Conservation (phyloP, 306 rosid species). For the Prunus armeniaca region DNA sequence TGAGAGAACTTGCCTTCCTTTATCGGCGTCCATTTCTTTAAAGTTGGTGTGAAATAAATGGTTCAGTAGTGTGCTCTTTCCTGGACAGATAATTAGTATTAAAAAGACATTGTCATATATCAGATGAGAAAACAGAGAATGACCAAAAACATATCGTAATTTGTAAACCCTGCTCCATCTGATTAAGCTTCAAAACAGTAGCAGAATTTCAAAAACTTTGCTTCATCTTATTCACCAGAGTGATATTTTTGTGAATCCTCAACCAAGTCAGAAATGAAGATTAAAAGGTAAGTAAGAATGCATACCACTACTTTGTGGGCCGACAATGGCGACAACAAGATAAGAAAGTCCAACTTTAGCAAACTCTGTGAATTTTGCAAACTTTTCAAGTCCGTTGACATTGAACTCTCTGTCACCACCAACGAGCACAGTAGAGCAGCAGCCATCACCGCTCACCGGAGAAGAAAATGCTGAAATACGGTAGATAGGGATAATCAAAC, state of each 20-base stretch:
- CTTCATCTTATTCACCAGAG: too few relatives aligned
- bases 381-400: slow-evolving; percentile 69
- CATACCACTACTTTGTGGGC: slow-evolving; percentile 99
- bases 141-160: not conserved
- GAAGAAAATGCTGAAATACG: slow-evolving; percentile 13
- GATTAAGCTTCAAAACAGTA: not conserved
- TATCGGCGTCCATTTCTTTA: slow-evolving; percentile 93
- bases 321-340: slow-evolving; percentile 91
- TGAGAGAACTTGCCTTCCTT: slow-evolving; percentile 67
- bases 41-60: slow-evolving; percentile 77
- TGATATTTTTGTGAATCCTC: not conserved
- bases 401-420: slow-evolving; percentile 92
- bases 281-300: slow-evolving; percentile 13
- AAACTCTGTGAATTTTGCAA: slow-evolving; percentile 62
- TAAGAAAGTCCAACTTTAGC: slow-evolving; percentile 84
- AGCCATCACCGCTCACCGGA: slow-evolving; percentile 35
- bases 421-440: slow-evolving; percentile 80
- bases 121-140: not conserved
- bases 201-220: too few relatives aligned
- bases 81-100: slow-evolving; percentile 40
- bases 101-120: not conserved
- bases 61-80: slow-evolving; percentile 90
- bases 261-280: not conserved
- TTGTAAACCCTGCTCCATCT: not conserved
- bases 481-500: slow-evolving; percentile 23